Base-by-base conservation (phyloP, 2,329 filamentous ascomycete species). In the Byssoonygena ceratinophila region DNA sequence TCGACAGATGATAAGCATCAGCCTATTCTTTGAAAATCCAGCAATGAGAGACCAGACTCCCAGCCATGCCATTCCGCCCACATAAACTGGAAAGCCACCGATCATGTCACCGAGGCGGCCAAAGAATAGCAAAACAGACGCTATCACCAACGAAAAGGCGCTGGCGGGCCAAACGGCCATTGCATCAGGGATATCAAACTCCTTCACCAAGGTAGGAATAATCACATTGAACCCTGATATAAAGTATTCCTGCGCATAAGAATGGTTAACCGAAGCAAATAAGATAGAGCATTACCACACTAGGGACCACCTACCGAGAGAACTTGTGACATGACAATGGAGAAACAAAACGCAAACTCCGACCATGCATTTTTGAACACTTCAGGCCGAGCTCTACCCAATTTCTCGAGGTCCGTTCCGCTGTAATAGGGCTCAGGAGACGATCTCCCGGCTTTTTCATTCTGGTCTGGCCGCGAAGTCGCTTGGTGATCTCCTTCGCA, bases 211-310 rank as follows among this genome's bases (percentile, higher is more conserved):
- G 0, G 79, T 79, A 0, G 87, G 86, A 0, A 90, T 67, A 23
- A 91, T 68, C 54, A 82, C 71, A 54, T 75, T 80, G 61, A 90
- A 92, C 29, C 87, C 87, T 44, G 82, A 85, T 47, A 91, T 78
- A 63, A 84, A 85, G 67, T 83, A 90, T 69, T 90, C 85, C 74
- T 80, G 55, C 7, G 14, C 25, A 29, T n/a, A 41, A 18, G 5
- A 22, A 46, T 18, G 31, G 34, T 51, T 29, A 57, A 49, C 40
- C 18, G 9, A 29, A 12, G 51, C 12, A 47, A 14, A 34, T 29
- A 4, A 4, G 48, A 41, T 34, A 9, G 41, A 8, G 25, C 9
- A 20, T n/a, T 25, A 23, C 25, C 12, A 16, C 3, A 14, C 12
- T 1, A 12, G n/a, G 8, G 47, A 52, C 2, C 2, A 66, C 74